These are phyloP conservation scores for Sphenostylis stenocarpa DNA, from an alignment of 306 rosid species.

Conservation along the genomic window DNA sequence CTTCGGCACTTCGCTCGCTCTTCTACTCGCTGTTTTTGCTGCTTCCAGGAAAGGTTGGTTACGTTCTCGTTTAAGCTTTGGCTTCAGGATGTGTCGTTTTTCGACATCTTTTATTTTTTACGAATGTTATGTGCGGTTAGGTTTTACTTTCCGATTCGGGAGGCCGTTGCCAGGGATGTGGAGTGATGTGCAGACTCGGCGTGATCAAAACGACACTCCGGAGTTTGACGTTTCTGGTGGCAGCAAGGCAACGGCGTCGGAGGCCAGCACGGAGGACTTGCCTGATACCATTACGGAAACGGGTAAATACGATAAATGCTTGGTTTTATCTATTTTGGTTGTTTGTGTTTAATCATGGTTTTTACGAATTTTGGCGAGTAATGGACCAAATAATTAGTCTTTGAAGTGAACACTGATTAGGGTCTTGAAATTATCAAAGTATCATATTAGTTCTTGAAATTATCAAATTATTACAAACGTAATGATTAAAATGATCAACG, in stretches of 20 bases:
- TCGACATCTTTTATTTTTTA: not conserved
- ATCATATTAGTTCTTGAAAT: not conserved
- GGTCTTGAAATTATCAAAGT: not conserved
- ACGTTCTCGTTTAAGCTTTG: not conserved
- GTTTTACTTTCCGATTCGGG: constrained; percentile 50
- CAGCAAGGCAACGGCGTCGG: constrained; percentile 28
- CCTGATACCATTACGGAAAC: constrained; percentile 19
- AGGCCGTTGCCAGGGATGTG: constrained; percentile 52
- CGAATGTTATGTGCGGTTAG: constrained; percentile 29
- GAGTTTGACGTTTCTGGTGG: constrained; percentile 35
- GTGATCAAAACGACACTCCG: constrained; percentile 4
- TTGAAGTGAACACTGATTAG: not conserved
- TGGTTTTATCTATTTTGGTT: not conserved
- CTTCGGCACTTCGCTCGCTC: constrained; percentile 60
- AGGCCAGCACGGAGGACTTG: constrained; percentile 32
- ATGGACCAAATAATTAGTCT: not conserved
- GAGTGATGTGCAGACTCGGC: constrained; percentile 26
- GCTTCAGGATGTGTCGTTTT: not conserved
- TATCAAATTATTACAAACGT: not conserved
- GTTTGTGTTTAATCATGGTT: not conserved
- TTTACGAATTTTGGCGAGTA: not conserved
- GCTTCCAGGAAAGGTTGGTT: constrained; percentile 55
- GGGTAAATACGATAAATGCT: constrained; percentile 9
- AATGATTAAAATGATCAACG: not conserved
- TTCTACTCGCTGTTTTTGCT: constrained; percentile 55